Base-by-base conservation (phyloP, 1,139 yeast species). In the Magnusiomyces tetraspermus region DNA sequence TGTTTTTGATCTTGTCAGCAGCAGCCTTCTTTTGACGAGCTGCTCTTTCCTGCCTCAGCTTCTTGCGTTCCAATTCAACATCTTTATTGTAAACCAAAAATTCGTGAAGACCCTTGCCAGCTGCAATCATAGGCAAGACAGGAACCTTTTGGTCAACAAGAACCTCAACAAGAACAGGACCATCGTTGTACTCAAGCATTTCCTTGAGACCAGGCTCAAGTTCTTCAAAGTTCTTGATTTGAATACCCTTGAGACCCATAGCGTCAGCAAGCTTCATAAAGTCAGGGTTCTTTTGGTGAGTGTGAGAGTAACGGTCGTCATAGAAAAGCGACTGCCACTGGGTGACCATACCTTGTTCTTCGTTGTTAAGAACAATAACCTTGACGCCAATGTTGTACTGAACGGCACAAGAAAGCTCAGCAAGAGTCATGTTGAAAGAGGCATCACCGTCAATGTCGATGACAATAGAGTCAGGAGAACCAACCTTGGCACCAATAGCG, bases 291-390 rank as follows among this genome's bases (percentile, higher is more conserved):
- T 79, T 70, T 73, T 92, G 98, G 74, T 92, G 97, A 22, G 98
- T 90, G 72, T 92, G 97, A 11, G 97, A 78, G 70, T 87, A 92
- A 73, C 98, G 83, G 71, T 92, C 92, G 70, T 92, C 96, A 72
- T 92, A 92, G 76, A 92, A 92, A 59, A 92, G 76, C 19, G 96
- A 85, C 75, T 92, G 98, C 98, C 98, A 92, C 73, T 92, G 98
- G 22, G 97, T 92, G 55, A 92, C 98, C 98, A 92, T 92, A 68
- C 98, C 98, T 76, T 92, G 98, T 74, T 92, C 98, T 74, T 90
- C 97, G 70, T 92, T 92, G 71, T 92, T 92, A 67, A 92, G 77
- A 54, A 92, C 83, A 70, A 90, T 78, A 56, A 87, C 78, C 76
- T 92, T 92, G 60, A 92, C 83, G 58, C 96, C 97, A 51, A 95